Base-by-base conservation (phyloP, 1,139 yeast genomes). In the Pichia terricola region DNA sequence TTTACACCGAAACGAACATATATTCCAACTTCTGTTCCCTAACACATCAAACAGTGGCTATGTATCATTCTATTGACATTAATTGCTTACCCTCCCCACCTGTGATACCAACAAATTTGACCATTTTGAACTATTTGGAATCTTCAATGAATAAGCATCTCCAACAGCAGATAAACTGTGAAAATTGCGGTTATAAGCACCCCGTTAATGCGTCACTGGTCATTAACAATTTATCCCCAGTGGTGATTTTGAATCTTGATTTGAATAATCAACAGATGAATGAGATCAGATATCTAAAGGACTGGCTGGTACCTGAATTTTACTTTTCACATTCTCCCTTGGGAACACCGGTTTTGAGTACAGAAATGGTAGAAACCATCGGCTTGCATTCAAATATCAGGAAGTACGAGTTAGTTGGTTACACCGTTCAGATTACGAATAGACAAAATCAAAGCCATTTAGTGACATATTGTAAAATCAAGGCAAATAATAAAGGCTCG, bases 401-500 rank as follows among this genome's bases (percentile, higher is more conserved):
- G 45, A 58, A 47, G 53, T 83, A 79, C 58, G 82, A 79, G 45
- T 61, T 83, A 34, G 65, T 73, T 42, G 91, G 91, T 0, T 80
- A 72, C 55, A 84, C 83, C 28, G 83, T 85, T 39, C 82, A 80
- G 54, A 72, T 83, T 4, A 72, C 75, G 26, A 82, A 78, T 38
- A 75, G 74, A 34, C 68, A 74, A 3, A 76, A 74, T 4, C 77
- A 77, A 3, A 72, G 69, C 40, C 82, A 81, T 55, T 62, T 81
- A 45, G 81, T 84, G 0, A 71, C 87, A 0, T 77, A 73, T 33
- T 52, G 56, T 8, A 55, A 53, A 41, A 53, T 62, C 8, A 45
- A 44, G 16, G 35, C 28, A 26, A 10, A 7, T 10, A 7, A 7
- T n/a, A 44, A 47, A 26, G 52, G 45, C 35, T 16, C 35, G 4